A percentile compares a stretch with the other conserved stretches of the same genome.
phyloP scores from a whole-genome alignment of 2,329 filamentous ascomycete species.

The Thelonectria blattea region DNA sequence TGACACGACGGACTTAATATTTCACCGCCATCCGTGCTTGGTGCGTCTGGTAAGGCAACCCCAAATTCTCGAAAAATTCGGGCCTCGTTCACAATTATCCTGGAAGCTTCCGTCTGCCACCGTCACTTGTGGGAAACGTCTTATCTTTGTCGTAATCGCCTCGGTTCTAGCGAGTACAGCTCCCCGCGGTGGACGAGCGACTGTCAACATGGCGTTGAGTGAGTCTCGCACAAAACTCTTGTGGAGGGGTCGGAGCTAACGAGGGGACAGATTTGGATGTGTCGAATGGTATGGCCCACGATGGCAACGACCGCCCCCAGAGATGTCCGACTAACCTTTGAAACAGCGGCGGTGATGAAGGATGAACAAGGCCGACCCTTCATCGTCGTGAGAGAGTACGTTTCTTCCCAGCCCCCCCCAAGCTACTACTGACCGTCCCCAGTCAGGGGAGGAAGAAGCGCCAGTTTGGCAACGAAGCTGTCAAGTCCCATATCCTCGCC shows the following conservation, averaged over 20 bases:
- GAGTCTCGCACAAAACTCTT: conserved; percentile 38
- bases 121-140: conserved; percentile 34
- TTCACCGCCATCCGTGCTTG: conserved; percentile 42
- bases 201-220: conserved; percentile 49
- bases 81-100: conserved; percentile 37
- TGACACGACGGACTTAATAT: conserved; percentile 41
- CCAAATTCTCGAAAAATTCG: conserved; percentile 45
- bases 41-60: conserved; percentile 38
- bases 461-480: conserved; percentile 93
- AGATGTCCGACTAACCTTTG: conserved; percentile 29
- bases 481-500: conserved; percentile 97
- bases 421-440: conserved; percentile 25
- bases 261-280: conserved; percentile 74
- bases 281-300: conserved; percentile 70
- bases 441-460: conserved; percentile 98
- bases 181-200: conserved; percentile 35
- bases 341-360: conserved; percentile 77
- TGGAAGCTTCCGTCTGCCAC: conserved; percentile 41
- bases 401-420: conserved; percentile 34
- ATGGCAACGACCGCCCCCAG: conserved; percentile 16
- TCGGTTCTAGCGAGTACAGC: conserved; percentile 35
- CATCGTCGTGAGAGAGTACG: conserved; percentile 96
- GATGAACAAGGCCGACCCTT: conserved; percentile 97
- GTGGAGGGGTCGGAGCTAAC: conserved; percentile 44
- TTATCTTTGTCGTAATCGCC: conserved; percentile 33